Conservation (phyloP, 1,284 basidiomycete genomes). For the Jaminaea rosea region DNA sequence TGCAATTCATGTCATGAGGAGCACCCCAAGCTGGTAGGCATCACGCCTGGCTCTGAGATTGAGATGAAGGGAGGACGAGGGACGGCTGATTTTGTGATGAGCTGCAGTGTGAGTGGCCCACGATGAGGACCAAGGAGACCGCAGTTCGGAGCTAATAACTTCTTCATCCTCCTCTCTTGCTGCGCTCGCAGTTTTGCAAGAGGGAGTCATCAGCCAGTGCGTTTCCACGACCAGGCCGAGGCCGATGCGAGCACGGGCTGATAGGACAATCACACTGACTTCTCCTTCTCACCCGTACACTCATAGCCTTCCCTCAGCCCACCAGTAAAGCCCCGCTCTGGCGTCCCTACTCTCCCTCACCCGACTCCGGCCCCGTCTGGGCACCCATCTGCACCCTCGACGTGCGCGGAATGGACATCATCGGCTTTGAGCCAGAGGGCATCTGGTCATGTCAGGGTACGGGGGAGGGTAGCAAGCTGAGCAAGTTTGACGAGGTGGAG, state of each 20-base stretch:
- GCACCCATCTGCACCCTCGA: conserved; percentile 40
- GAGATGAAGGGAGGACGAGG: conserved; percentile 38
- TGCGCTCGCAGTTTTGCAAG: conserved; percentile 39
- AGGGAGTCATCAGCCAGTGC: conserved; percentile 26
- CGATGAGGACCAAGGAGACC: background rate
- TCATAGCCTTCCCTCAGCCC: conserved; percentile 39
- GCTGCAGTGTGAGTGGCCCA: conserved; percentile 14
- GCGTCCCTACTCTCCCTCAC: conserved; percentile 15
- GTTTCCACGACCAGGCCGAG: no score
- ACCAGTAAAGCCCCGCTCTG: conserved; percentile 31
- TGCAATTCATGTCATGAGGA: conserved; percentile 42
- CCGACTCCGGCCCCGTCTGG: conserved; percentile 13
- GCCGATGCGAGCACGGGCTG: no score
- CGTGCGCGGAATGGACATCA: conserved; percentile 36
- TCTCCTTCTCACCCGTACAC: no score
- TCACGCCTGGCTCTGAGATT: conserved; percentile 23
- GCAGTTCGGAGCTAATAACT: background rate
- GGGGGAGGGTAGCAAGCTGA: no score
- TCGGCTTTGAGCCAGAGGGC: conserved; percentile 21
- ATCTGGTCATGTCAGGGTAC: conserved; percentile 32
- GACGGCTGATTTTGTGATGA: conserved; percentile 36
- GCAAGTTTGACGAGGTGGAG: conserved; percentile 27
- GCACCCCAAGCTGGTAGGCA: conserved; percentile 33
- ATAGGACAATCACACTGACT: no score
- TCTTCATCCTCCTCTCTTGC: background rate